Conservation (phyloP, 1,284 basidiomycete species). For the Cryptococcus amylolentus region DNA sequence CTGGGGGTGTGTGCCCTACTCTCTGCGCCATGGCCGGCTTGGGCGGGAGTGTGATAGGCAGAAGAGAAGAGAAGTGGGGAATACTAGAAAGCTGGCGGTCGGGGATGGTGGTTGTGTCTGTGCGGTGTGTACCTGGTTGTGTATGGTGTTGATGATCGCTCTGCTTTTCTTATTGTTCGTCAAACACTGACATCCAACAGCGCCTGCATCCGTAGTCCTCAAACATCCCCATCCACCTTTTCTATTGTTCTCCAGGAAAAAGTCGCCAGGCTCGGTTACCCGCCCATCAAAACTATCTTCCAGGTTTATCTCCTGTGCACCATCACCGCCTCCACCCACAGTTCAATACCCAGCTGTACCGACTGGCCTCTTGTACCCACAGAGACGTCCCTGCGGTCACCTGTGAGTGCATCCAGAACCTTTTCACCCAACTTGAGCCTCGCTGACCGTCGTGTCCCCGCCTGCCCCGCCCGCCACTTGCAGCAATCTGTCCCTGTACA, state of each 20-base stretch:
- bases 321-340: too few species aligned
- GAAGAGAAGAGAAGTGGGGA: too few species aligned
- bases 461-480: not conserved
- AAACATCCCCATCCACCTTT: not conserved
- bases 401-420: not conserved
- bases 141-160: not conserved
- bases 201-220: not conserved
- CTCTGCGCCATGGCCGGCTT: too few species aligned
- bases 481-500: slow-evolving; percentile 3
- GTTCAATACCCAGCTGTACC: too few species aligned
- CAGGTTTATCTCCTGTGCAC: too few species aligned
- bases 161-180: slow-evolving; percentile 2
- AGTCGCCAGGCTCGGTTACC: too few species aligned
- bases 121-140: not conserved
- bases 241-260: too few species aligned
- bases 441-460: not conserved
- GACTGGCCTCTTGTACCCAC: too few species aligned
- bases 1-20: too few species aligned
- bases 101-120: not conserved
- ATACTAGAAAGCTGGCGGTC: not conserved
- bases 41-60: too few species aligned
- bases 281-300: too few species aligned
- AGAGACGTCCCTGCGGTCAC: not conserved
- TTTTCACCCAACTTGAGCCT: too few species aligned
- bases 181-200: not conserved